phyloP scores from a whole-genome alignment of 1,139 yeast species.

The Kodamaea anthophila region DNA sequence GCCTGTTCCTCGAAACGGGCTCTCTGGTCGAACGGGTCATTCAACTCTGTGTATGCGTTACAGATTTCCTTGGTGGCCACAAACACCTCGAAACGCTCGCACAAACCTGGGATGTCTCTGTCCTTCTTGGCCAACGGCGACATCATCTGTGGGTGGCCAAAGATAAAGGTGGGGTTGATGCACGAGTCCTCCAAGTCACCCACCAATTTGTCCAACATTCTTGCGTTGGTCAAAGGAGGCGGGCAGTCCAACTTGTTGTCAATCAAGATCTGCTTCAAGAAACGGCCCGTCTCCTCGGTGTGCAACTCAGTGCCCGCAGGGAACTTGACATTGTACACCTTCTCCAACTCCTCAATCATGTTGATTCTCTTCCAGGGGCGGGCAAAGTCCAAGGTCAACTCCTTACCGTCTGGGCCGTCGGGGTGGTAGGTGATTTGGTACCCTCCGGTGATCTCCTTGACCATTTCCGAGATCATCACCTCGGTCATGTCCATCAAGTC shows the following conservation, averaged over 20 bases:
- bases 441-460: constrained; percentile 86
- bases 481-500: constrained; percentile 98
- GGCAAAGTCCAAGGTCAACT: constrained; percentile 74
- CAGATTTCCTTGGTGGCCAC: constrained; percentile 98
- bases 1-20: constrained; percentile 98
- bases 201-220: constrained; percentile 97
- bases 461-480: constrained; percentile 92
- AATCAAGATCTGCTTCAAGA: constrained; percentile 73
- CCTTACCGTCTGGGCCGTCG: constrained; percentile 79
- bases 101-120: constrained; percentile 84
- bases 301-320: constrained; percentile 95
- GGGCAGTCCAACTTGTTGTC: constrained; percentile 85
- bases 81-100: constrained; percentile 98
- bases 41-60: constrained; percentile 98
- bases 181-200: constrained; percentile 91
- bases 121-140: constrained; percentile 97
- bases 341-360: constrained; percentile 95
- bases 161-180: constrained; percentile 95
- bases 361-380: constrained; percentile 99
- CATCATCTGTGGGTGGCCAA: constrained; percentile 99
- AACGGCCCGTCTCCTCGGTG: constrained; percentile 88
- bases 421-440: constrained; percentile 87
- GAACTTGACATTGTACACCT: constrained; percentile 78
- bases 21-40: constrained; percentile 98
- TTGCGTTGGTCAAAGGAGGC: constrained; percentile 95